These are phyloP conservation scores for Amaranthus tricolor DNA, from an alignment of 179 eudicot species.

Conservation along the genomic window DNA sequence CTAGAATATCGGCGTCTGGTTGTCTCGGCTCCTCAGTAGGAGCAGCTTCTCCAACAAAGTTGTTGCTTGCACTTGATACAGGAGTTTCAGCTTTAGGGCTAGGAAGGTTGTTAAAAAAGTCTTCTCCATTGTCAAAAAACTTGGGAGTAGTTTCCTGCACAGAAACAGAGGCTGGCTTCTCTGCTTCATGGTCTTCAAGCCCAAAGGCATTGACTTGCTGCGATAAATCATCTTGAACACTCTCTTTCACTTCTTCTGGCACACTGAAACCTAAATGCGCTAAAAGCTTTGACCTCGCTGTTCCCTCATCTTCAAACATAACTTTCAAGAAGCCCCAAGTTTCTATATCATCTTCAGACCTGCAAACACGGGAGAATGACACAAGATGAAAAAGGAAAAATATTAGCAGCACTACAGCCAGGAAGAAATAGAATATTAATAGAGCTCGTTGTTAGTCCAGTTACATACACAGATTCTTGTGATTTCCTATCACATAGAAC, in stretches of 20 bases:
- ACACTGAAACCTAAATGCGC: conserved; percentile 80
- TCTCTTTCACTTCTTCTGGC: conserved; percentile 54
- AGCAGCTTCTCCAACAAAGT: conserved; percentile 48
- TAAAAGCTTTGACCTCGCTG: conserved; percentile 86
- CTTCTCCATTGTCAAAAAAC: conserved; percentile 75
- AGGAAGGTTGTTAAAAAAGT: conserved; percentile 94
- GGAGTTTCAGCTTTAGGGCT: conserved; percentile 98
- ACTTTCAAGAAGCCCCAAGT: conserved; percentile 96
- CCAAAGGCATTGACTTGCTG: conserved; percentile 59
- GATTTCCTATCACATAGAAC: conserved; percentile 76
- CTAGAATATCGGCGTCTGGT: conserved; percentile 47
- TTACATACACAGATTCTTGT: conserved; percentile 79
- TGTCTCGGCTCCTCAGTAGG: conserved; percentile 44
- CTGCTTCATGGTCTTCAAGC: conserved; percentile 51
- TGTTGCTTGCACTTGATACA: conserved; percentile 52
- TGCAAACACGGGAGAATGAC: conserved; percentile 26
- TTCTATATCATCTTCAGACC: conserved; percentile 83
- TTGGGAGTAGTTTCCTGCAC: conserved; percentile 39
- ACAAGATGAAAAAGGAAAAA: background rate
- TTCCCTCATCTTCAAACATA: conserved; percentile 97
- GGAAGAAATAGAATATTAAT: background rate
- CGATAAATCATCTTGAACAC: conserved; percentile 49
- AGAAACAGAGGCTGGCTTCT: conserved; percentile 31
- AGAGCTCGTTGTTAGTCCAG: conserved; percentile 9
- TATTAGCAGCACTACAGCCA: conserved; percentile 4